Evolutionary conservation across 192 early-diverging fungal species (phyloP), one percentile per base, ranked within the genome.

Genomic region (Coemansia sp.): DNA sequence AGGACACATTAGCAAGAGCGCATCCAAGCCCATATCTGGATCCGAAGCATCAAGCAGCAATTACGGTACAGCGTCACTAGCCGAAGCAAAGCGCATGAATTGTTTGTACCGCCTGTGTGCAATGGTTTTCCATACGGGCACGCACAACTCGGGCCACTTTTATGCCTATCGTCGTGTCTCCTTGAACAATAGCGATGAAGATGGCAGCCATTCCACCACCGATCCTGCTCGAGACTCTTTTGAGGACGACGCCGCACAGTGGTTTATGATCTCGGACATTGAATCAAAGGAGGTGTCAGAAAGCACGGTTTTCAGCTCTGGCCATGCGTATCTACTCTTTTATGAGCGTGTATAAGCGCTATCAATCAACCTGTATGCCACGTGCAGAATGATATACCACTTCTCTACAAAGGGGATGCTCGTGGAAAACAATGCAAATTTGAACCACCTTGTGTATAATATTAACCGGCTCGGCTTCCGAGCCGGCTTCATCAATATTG

Each of bases 111-210:
- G 85, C 10, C 78, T 98, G 16, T 83, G 74, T 30, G 86, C 93
- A 10, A 89, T 95, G 5, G 88, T 98, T 25, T 82, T 94, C 2
- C 96, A 98, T 67, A 79, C 86, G 26, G 96, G 96, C 7, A 79
- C 74, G 1, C 96, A 98, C 73, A 85, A 95, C 40, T 89, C 86
- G 3, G 96, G 96, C 7, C 96, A 98, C 61, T 98, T 93, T 85
- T 85, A 92, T 29, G 90, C 93, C 0, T 96, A 94, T 70, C 85
- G 95, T 23, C 74, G 88, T 3, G 85, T 89, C 3, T 23, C 52
- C 9, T 31, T 53, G 13, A 30, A 20, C 16, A 35, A 5, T 16
- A 43, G 18, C 52, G 28, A 37, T 9, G 28, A 58, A 7, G 23
- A 8, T 1, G 21, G 12, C 15, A 55, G 39, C 6, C 55, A 33